Base-by-base conservation (phyloP, 2,329 filamentous ascomycete species). In the Diaporthe ampelina region DNA sequence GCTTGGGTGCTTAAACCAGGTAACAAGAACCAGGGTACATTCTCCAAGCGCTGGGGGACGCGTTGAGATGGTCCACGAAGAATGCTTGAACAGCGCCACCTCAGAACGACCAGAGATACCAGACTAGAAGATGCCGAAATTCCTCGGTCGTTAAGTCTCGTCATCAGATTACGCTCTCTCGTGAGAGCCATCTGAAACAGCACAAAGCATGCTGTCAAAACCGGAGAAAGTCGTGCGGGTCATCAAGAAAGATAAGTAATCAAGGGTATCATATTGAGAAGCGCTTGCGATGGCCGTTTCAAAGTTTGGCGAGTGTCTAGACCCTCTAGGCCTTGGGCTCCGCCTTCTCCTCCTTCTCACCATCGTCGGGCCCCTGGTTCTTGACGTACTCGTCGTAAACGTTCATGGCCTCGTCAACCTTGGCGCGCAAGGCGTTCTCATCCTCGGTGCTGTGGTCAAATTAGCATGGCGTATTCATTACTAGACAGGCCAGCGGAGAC, bases 311-410 rank as follows among this genome's bases (percentile, higher is more conserved):
- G 57, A 48, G 63, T 13, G 8, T 24, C 68, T 40, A 68, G 70
- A 56, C 65, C 58, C 67, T 75, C 75, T 86, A 88, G 82, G 86
- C 86, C 84, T 89, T 90, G 77, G 88, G 86, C 79, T 87, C 86
- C 58, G 81, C 82, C 80, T 86, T 85, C 79, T 88, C 86, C 78
- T 85, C 85, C 82, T 90, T 88, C 81, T 91, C 83, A 48, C 77
- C 82, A 50, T 82, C 82, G 3, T 78, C 76, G 35, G n/a, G n/a
- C n/a, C 70, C 78, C 83, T 97, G 94, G 82, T 91, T 91, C 92
- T 98, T 98, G 87, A 98, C 93, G 85, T 99, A 99, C 86, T 99
- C 97, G 82, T 99, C 95, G 84, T 98, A 99, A 80, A 99, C 97
- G 79, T 91, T 94, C 83, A 99, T 93, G 78, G 97, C 97, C 88